Conservation (phyloP, 768 basidiomycete species). For the Boletus huronensis region DNA sequence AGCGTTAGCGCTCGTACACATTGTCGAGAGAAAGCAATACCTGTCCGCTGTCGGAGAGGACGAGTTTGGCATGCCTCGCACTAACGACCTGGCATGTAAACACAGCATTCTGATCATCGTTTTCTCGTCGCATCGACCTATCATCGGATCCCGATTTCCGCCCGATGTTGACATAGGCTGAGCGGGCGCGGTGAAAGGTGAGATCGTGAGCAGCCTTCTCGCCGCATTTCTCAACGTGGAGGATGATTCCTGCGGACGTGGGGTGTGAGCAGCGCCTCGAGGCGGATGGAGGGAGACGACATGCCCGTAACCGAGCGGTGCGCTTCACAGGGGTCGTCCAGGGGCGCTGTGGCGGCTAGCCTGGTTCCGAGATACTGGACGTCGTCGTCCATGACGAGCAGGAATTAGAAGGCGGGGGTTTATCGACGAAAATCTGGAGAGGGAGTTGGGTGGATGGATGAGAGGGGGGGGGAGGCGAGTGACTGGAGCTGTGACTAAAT, state of each 20-base stretch:
- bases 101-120: slow-evolving; percentile 48
- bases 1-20: slow-evolving; percentile 19
- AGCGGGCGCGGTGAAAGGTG: slow-evolving; percentile 49
- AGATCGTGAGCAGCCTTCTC: slow-evolving; percentile 44
- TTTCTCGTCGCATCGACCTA: slow-evolving; percentile 37
- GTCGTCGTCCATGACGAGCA: slow-evolving; percentile 49
- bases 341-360: slow-evolving; percentile 28
- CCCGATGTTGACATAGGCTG: slow-evolving; percentile 59
- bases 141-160: slow-evolving; percentile 55
- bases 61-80: slow-evolving; percentile 73
- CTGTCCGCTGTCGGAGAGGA: slow-evolving; percentile 65
- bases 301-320: slow-evolving; percentile 42
- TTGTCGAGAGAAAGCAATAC: slow-evolving; percentile 36
- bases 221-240: slow-evolving; percentile 55
- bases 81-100: slow-evolving; percentile 80
- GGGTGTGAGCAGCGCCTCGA: slow-evolving; percentile 10
- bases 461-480: slow-evolving; percentile 11
- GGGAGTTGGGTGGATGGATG: slow-evolving; percentile 1
- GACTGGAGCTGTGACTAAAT: slow-evolving; percentile 29
- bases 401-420: neutral
- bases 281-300: slow-evolving; percentile 21
- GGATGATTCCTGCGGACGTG: slow-evolving; percentile 46
- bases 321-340: slow-evolving; percentile 25
- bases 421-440: neutral
- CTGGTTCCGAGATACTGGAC: slow-evolving; percentile 56